Conservation (phyloP, 2,329 filamentous ascomycete genomes). For the Paecilomyces dactylethromorphus region DNA sequence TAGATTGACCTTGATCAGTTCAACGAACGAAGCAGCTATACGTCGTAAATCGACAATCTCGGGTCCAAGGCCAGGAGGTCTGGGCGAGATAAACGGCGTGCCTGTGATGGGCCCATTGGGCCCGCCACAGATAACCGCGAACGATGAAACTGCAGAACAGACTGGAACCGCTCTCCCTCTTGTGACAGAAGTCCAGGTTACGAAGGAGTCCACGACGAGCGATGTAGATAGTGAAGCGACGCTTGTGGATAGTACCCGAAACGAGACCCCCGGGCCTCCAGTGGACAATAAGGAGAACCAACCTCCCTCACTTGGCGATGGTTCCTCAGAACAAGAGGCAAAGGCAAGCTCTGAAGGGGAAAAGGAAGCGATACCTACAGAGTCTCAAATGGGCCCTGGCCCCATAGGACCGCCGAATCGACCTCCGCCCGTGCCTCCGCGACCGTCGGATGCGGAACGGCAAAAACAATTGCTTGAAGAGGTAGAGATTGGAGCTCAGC, state of each 20-base stretch:
- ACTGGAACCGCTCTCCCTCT: slow-evolving; percentile 4
- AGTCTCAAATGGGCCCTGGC: slow-evolving; percentile 2
- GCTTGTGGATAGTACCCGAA: slow-evolving; percentile 23
- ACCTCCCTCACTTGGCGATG: slow-evolving; percentile 11
- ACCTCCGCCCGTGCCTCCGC: slow-evolving; percentile 55
- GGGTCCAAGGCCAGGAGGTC: slow-evolving; percentile 17
- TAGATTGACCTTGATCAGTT: slow-evolving; percentile 65
- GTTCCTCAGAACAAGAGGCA: slow-evolving; percentile 14
- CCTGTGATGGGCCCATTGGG: slow-evolving; percentile 41
- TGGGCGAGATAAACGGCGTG: slow-evolving; percentile 39
- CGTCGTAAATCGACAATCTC: slow-evolving; percentile 42
- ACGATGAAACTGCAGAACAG: slow-evolving; percentile 11
- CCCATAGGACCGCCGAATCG: slow-evolving; percentile 34
- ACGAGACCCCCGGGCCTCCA: slow-evolving; percentile 10
- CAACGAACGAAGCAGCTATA: slow-evolving; percentile 48
- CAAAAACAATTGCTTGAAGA: slow-evolving; percentile 39
- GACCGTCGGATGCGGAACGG: slow-evolving; percentile 32
- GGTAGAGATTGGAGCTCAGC: slow-evolving; percentile 63
- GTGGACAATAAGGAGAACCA: slow-evolving; percentile 36
- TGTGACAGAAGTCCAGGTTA: slow-evolving; percentile 11
- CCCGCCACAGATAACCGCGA: slow-evolving; percentile 23
- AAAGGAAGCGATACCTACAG: slow-evolving; percentile 3
- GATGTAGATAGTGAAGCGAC: slow-evolving; percentile 28
- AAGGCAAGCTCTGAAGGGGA: slow-evolving; percentile 9
- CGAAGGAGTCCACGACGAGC: slow-evolving; percentile 19